Evolutionary conservation across 805 yeast species (phyloP).

Genomic region (Priceomyces castillae): DNA sequence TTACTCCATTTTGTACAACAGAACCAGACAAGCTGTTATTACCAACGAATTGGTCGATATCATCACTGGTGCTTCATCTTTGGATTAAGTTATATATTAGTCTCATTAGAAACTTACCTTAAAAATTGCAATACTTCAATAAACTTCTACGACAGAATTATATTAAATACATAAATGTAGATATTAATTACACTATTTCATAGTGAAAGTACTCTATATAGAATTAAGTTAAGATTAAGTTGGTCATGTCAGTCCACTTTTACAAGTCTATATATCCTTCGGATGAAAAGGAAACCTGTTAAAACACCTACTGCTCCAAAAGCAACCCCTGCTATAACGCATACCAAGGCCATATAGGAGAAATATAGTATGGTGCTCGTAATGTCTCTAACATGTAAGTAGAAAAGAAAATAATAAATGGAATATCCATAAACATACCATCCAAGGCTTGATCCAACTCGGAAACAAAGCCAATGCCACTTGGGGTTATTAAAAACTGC

Average conservation of each 20-base stretch:
- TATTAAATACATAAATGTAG: too few species aligned
- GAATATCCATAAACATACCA: conserved; percentile 69
- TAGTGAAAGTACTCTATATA: too few species aligned
- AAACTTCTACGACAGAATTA: neutral
- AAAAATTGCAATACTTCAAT: neutral
- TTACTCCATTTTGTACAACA: conserved; percentile 97
- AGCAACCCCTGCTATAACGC: conserved; percentile 60
- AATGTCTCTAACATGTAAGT: conserved; percentile 61
- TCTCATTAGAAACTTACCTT: neutral
- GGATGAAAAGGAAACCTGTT: conserved; percentile 64
- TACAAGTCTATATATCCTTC: conserved; percentile 55
- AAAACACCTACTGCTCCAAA: conserved; percentile 75
- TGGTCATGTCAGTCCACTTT: conserved; percentile 47
- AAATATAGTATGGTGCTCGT: conserved; percentile 68
- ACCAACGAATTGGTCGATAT: conserved; percentile 99
- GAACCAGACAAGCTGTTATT: conserved; percentile 99
- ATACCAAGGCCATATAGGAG: conserved; percentile 65
- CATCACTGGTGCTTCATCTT: conserved; percentile 98
- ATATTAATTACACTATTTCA: too few species aligned
- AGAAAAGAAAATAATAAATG: conserved; percentile 57
- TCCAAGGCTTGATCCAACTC: conserved; percentile 67
- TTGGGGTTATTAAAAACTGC: conserved; percentile 49
- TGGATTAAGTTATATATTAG: conserved; percentile 54
- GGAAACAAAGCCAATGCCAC: conserved; percentile 86
- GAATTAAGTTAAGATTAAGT: neutral